Evolutionary conservation across 2,329 filamentous ascomycete species (phyloP).

Genomic region (Colletotrichum lindemuthianum): DNA sequence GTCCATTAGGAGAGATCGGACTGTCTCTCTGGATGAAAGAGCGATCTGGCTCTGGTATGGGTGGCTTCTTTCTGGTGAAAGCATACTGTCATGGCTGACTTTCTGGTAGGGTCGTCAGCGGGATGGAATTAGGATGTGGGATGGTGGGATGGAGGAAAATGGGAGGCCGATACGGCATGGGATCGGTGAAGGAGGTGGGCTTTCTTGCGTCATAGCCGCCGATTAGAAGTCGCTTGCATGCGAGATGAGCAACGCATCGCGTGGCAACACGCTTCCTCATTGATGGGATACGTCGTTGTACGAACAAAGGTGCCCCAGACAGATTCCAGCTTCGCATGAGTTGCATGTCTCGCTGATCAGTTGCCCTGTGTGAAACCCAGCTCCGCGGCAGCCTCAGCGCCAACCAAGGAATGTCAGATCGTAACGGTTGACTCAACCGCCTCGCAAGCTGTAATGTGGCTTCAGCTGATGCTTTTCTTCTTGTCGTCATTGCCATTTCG

Average conservation of each 20-base stretch:
- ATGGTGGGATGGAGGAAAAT: slow-evolving; percentile 11
- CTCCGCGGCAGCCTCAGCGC: neutral
- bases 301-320: too few species aligned
- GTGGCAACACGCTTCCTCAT: neutral
- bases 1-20: neutral
- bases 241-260: slow-evolving; percentile 12
- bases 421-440: slow-evolving; percentile 25
- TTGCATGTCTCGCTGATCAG: slow-evolving; percentile 8
- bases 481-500: too few species aligned
- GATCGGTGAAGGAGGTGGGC: slow-evolving; percentile 7
- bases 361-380: slow-evolving; percentile 27
- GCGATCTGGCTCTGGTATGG: too few species aligned
- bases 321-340: too few species aligned
- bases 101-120: slow-evolving; percentile 4
- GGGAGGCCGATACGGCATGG: slow-evolving; percentile 19
- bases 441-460: slow-evolving; percentile 10
- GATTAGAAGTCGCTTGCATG: slow-evolving; percentile 35
- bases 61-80: neutral
- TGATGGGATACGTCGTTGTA: neutral
- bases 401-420: slow-evolving; percentile 15
- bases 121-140: slow-evolving; percentile 14
- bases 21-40: too few species aligned
- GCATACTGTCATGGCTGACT: slow-evolving; percentile 1
- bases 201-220: slow-evolving; percentile 34
- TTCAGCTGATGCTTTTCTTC: neutral